A percentile compares a stretch with the other conserved stretches of the same genome.
These are phyloP conservation scores for Alternaria triticimaculans DNA, from an alignment of 2,329 filamentous ascomycete genomes.

Conservation along the genomic window DNA sequence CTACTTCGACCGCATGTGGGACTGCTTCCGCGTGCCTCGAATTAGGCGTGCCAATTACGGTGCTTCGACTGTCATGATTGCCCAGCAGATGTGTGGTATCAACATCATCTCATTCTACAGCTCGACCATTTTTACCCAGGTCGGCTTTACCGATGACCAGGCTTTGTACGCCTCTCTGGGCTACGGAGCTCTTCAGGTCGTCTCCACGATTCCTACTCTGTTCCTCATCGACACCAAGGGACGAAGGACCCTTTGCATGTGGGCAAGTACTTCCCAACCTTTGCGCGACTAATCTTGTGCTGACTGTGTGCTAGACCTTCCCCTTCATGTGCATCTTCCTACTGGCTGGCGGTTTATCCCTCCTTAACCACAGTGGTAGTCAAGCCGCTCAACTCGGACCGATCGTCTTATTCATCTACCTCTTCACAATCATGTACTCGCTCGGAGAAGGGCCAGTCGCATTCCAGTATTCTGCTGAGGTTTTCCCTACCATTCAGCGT, in stretches of 20 bases:
- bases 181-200: slow-evolving; percentile 46
- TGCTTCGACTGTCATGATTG: slow-evolving; percentile 51
- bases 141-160: slow-evolving; percentile 34
- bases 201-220: slow-evolving; percentile 46
- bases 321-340: slow-evolving; percentile 48
- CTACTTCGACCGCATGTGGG: slow-evolving; percentile 53
- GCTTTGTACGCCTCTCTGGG: slow-evolving; percentile 48
- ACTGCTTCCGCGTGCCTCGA: slow-evolving; percentile 54
- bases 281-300: neutral
- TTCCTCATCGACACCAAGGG: slow-evolving; percentile 51
- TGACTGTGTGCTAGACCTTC: slow-evolving; percentile 30
- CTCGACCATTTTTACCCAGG: slow-evolving; percentile 70
- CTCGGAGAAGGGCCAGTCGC: slow-evolving; percentile 59
- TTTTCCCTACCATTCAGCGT: slow-evolving; percentile 48
- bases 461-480: slow-evolving; percentile 50
- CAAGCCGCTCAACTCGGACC: slow-evolving; percentile 40
- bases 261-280: slow-evolving; percentile 8
- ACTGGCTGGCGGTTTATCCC: slow-evolving; percentile 44
- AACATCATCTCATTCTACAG: slow-evolving; percentile 88
- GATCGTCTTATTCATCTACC: slow-evolving; percentile 38
- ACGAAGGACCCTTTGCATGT: slow-evolving; percentile 40
- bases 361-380: slow-evolving; percentile 33
- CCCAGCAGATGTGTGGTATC: slow-evolving; percentile 52
- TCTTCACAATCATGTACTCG: slow-evolving; percentile 40
- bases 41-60: slow-evolving; percentile 49